Conservation (phyloP, 78 protist genomes). For the Salpingoeca rosetta region DNA sequence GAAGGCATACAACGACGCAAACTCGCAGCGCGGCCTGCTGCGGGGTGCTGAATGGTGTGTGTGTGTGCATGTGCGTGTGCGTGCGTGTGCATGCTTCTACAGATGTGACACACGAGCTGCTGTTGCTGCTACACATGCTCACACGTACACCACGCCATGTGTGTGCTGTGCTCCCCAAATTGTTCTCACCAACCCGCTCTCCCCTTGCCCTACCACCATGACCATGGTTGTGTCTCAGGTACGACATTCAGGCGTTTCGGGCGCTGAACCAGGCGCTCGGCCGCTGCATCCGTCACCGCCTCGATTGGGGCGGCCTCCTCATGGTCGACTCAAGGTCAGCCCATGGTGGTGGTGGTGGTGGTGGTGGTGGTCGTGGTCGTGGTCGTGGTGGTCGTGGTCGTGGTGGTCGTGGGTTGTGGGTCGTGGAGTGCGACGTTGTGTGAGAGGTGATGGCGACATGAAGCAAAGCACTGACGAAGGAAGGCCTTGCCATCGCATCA, state of each 20-base stretch:
- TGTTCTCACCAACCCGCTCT: neutral
- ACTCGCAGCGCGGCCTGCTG: neutral
- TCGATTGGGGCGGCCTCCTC: constrained; percentile 44
- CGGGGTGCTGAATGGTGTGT: neutral
- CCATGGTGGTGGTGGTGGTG: neutral
- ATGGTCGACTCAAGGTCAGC: constrained; percentile 39
- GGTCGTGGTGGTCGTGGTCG: too few relatives aligned
- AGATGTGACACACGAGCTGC: too few relatives aligned
- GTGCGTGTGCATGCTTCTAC: neutral
- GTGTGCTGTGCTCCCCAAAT: too few relatives aligned
- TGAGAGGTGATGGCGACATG: too few relatives aligned
- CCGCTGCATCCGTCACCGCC: constrained; percentile 42
- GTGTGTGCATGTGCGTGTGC: too few relatives aligned
- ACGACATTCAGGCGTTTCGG: constrained; percentile 47
- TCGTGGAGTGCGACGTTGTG: too few relatives aligned
- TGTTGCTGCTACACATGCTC: too few relatives aligned
- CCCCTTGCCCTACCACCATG: too few relatives aligned
- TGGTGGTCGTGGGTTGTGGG: too few relatives aligned
- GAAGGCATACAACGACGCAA: neutral
- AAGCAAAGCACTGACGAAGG: neutral
- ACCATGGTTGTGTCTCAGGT: constrained; percentile 8
- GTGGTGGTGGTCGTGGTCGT: too few relatives aligned
- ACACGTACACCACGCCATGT: neutral
- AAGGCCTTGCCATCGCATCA: too few relatives aligned
- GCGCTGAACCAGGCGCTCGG: constrained; percentile 61